Evolutionary conservation across 2,329 filamentous ascomycete species (phyloP).

Genomic region (Colletotrichum sp.): DNA sequence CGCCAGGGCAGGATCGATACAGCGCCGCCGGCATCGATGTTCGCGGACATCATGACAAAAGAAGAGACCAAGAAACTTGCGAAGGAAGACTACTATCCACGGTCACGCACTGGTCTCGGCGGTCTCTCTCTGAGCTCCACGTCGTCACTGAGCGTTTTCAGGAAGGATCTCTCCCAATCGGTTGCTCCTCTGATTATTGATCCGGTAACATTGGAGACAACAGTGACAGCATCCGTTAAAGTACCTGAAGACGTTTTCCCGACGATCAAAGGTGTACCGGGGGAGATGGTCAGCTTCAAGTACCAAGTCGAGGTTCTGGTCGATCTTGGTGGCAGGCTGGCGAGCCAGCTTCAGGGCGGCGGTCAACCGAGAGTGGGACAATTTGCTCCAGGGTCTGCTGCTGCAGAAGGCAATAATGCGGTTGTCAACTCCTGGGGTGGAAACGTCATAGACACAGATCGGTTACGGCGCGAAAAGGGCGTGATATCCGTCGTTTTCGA

Average conservation of each 20-base stretch:
- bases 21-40: conserved; percentile 56
- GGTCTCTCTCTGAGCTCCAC: conserved; percentile 86
- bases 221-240: conserved; percentile 81
- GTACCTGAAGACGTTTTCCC: conserved; percentile 92
- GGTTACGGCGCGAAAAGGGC: conserved; percentile 85
- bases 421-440: conserved; percentile 61
- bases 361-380: conserved; percentile 53
- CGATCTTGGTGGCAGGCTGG: conserved; percentile 86
- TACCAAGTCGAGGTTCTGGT: conserved; percentile 94
- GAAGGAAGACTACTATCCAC: conserved; percentile 85
- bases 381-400: conserved; percentile 26
- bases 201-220: conserved; percentile 75
- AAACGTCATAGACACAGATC: conserved; percentile 85
- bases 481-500: conserved; percentile 90
- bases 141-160: conserved; percentile 88
- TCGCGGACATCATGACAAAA: conserved; percentile 57
- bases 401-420: conserved; percentile 44
- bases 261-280: conserved; percentile 87
- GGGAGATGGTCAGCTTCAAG: conserved; percentile 92
- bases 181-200: conserved; percentile 90
- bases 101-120: conserved; percentile 83
- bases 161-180: conserved; percentile 90
- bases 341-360: conserved; percentile 71
- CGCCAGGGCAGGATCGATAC: conserved; percentile 91
- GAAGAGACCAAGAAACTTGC: conserved; percentile 71